Percentiles rank a stretch among this genome's conserved stretches.
These are phyloP conservation scores for Gnomoniopsis smithogilvyi DNA, from an alignment of 2,329 filamentous ascomycete genomes.

Conservation along the genomic window DNA sequence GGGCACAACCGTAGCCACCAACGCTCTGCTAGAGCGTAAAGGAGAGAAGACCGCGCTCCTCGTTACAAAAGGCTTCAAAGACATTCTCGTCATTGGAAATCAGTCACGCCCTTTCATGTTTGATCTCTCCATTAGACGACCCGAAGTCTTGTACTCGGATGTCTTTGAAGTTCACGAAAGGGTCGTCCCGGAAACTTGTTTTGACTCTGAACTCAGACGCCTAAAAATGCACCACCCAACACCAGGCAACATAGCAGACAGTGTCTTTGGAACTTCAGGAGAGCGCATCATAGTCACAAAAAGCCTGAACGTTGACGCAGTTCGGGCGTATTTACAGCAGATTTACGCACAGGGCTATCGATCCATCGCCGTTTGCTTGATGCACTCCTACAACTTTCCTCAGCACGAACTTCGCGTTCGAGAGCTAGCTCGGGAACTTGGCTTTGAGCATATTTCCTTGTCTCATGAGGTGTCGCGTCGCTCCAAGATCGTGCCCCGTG, in stretches of 20 bases:
- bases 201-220: constrained; percentile 3
- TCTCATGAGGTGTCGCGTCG: constrained; percentile 76
- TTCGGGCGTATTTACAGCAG: constrained; percentile 31
- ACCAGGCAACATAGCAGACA: neutral
- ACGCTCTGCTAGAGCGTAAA: constrained; percentile 63
- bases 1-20: constrained; percentile 68
- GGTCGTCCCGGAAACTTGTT: neutral
- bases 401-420: constrained; percentile 57
- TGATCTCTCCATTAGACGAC: constrained; percentile 61
- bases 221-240: neutral
- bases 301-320: constrained; percentile 19
- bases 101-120: constrained; percentile 65
- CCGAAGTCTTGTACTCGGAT: constrained; percentile 60
- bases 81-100: constrained; percentile 65
- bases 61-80: constrained; percentile 64
- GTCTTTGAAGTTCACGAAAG: constrained; percentile 46
- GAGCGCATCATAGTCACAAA: constrained; percentile 26
- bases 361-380: constrained; percentile 32
- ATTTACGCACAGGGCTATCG: constrained; percentile 31
- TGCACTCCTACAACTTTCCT: constrained; percentile 31
- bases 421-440: constrained; percentile 68
- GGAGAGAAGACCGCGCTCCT: constrained; percentile 64
- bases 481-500: constrained; percentile 71
- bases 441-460: constrained; percentile 74
- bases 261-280: constrained; percentile 22